These are phyloP conservation scores for Ophiosphaerella korrae DNA, from an alignment of 2,329 filamentous ascomycete genomes.

Conservation along the genomic window DNA sequence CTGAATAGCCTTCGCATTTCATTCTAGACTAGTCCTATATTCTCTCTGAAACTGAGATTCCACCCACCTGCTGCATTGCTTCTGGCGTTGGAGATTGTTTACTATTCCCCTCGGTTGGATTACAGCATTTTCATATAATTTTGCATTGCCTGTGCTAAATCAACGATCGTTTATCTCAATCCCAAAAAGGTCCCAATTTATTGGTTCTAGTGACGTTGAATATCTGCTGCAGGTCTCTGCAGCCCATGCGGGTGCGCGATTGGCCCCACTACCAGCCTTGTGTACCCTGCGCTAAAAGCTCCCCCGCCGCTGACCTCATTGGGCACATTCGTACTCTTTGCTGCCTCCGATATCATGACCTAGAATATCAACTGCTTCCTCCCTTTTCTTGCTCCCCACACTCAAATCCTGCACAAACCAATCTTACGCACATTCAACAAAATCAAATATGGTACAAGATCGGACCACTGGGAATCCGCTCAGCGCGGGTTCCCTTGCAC, in stretches of 20 bases:
- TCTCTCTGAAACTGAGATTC: conserved; percentile 11
- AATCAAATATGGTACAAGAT: conserved; percentile 31
- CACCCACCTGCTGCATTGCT: conserved; percentile 30
- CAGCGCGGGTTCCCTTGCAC: conserved; percentile 49
- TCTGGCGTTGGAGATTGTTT: conserved; percentile 29
- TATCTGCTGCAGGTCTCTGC: too few species aligned
- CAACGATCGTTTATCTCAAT: too few species aligned
- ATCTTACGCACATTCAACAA: not conserved
- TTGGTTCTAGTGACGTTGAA: too few species aligned
- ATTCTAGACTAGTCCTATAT: not conserved
- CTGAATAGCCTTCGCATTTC: conserved; percentile 24
- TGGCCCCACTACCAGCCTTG: not conserved
- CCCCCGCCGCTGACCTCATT: conserved; percentile 32
- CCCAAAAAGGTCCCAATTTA: too few species aligned
- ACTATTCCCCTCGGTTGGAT: conserved; percentile 31
- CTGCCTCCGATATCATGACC: conserved; percentile 7
- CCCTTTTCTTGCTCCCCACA: not conserved
- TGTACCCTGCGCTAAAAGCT: conserved; percentile 3
- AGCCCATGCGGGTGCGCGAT: too few species aligned
- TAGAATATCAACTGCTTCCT: not conserved
- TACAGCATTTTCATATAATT: conserved; percentile 3
- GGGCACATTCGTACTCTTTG: conserved; percentile 6
- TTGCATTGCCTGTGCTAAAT: not conserved
- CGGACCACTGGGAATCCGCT: conserved; percentile 50
- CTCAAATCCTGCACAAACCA: not conserved